Conservation (phyloP, 768 basidiomycete species). For the Chalciporus pseudorubinellus region DNA sequence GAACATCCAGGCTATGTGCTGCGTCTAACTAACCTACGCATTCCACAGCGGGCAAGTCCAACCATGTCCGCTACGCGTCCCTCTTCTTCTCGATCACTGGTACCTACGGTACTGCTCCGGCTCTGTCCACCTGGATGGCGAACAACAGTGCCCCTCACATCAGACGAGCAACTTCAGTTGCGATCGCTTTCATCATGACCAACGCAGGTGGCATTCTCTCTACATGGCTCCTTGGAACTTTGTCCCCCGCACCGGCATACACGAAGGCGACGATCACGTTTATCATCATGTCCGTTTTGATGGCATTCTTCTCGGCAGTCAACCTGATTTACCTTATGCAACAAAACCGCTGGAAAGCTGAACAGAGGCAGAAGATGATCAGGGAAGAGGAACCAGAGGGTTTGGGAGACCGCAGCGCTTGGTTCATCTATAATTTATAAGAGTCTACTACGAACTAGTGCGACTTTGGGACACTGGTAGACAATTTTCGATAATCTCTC, state of each 20-base stretch:
- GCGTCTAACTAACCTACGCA: background rate
- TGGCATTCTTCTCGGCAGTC: slow-evolving; percentile 35
- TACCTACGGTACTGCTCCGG: slow-evolving; percentile 51
- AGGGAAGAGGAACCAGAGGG: slow-evolving; percentile 39
- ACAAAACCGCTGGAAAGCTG: slow-evolving; percentile 47
- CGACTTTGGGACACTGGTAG: too few species aligned
- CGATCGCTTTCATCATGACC: slow-evolving; percentile 55
- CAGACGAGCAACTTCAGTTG: slow-evolving; percentile 57
- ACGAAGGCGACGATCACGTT: slow-evolving; percentile 42
- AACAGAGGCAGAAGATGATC: slow-evolving; percentile 29
- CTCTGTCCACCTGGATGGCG: slow-evolving; percentile 56
- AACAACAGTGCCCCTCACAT: slow-evolving; percentile 60
- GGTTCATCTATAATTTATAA: slow-evolving; percentile 51
- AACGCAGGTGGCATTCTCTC: slow-evolving; percentile 60
- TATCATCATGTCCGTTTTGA: slow-evolving; percentile 38
- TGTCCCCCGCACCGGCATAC: slow-evolving; percentile 51
- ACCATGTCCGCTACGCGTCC: slow-evolving; percentile 48
- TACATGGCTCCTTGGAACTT: slow-evolving; percentile 55
- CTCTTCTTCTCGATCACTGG: slow-evolving; percentile 57
- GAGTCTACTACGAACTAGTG: too few species aligned
- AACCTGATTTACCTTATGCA: slow-evolving; percentile 42
- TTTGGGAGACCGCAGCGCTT: slow-evolving; percentile 50
- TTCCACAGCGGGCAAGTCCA: slow-evolving; percentile 28
- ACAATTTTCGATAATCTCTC: too few species aligned
- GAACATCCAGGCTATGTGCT: background rate